phyloP scores from a whole-genome alignment of 352 stramenopile species.

The Globisporangium solare region DNA sequence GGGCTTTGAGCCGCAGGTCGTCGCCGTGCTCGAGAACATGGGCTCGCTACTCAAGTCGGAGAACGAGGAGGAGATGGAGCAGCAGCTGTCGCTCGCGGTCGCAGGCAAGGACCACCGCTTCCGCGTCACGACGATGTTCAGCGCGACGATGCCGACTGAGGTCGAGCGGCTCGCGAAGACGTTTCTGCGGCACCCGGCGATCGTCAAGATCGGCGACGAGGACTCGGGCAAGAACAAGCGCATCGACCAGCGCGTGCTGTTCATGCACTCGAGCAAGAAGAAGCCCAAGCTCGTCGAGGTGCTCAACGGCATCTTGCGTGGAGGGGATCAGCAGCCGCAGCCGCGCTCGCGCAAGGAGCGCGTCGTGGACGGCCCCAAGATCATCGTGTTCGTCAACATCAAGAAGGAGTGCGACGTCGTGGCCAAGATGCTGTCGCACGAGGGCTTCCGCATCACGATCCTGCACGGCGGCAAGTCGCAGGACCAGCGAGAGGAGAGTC shows the following conservation, averaged over 20 bases:
- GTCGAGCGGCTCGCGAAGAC: slow-evolving; percentile 97
- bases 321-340: slow-evolving; percentile 25
- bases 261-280: slow-evolving; percentile 92
- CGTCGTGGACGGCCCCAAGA: slow-evolving; percentile 83
- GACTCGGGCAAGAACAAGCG: slow-evolving; percentile 98
- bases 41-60: slow-evolving; percentile 95
- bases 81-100: slow-evolving; percentile 81
- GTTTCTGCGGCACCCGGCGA: slow-evolving; percentile 95
- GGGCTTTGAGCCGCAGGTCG: slow-evolving; percentile 97
- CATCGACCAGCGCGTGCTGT: slow-evolving; percentile 96
- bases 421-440: slow-evolving; percentile 88
- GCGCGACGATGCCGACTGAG: slow-evolving; percentile 97
- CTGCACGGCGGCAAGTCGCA: slow-evolving; percentile 97
- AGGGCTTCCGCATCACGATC: slow-evolving; percentile 90
- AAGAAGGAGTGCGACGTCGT: slow-evolving; percentile 98
- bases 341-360: slow-evolving; percentile 71
- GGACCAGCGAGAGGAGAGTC: slow-evolving; percentile 91
- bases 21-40: slow-evolving; percentile 97
- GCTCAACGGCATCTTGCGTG: slow-evolving; percentile 81
- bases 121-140: slow-evolving; percentile 96
- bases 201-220: slow-evolving; percentile 97
- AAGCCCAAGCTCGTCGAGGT: slow-evolving; percentile 79
- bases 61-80: slow-evolving; percentile 94
- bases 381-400: slow-evolving; percentile 99
- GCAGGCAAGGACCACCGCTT: slow-evolving; percentile 62